Evolutionary conservation across 2,329 filamentous ascomycete species (phyloP), one percentile per base, ranked within the genome.

Genomic region (Trichophyton simii): DNA sequence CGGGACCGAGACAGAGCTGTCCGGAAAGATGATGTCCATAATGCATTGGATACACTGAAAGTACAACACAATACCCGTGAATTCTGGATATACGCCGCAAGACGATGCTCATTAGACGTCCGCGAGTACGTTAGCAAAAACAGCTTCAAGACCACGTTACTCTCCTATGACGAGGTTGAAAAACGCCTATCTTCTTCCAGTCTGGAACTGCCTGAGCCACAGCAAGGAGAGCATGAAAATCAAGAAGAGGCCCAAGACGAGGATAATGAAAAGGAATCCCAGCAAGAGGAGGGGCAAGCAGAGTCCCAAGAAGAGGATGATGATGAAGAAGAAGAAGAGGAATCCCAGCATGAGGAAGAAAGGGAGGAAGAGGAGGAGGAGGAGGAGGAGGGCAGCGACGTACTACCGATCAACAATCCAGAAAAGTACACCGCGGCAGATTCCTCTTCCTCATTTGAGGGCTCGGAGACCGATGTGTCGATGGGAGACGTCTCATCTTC

Each of bases 41-140:
- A 82, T 11, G 83, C 84, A 20, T 67, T 83, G 13, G 75, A 81
- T 9, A 72, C 84, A 1, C 70, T 87, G 3, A 76, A 77, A 4
- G 72, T 87, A 72, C 73, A 77, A 44, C 67, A 67, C 2, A 72
- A 80, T 61, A 72, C 73, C 5, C 70, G 72, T 20, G 69, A 78
- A 2, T 82, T 80, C 61, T 86, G 84, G 81, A 70, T 75, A 11
- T 72, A 70, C 2, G 72, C 79, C 5, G 76, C 83, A 1, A 76
- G 80, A 62, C 77, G 82, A 63, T 82, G 79, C 65, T 73, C 75
- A 7, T 66, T 87, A 3, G 68, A 76, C 13, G 79, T 87, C 2
- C 75, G 77, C 54, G 72, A 78, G 58, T 67, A 71, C 8, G 64
- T 66, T 1, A 68, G 71, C 38, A 67, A 67, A 25, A 73, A 74